These are phyloP conservation scores for Xylaria palmicola DNA, from an alignment of 495 filamentous ascomycete genomes.

Conservation along the genomic window DNA sequence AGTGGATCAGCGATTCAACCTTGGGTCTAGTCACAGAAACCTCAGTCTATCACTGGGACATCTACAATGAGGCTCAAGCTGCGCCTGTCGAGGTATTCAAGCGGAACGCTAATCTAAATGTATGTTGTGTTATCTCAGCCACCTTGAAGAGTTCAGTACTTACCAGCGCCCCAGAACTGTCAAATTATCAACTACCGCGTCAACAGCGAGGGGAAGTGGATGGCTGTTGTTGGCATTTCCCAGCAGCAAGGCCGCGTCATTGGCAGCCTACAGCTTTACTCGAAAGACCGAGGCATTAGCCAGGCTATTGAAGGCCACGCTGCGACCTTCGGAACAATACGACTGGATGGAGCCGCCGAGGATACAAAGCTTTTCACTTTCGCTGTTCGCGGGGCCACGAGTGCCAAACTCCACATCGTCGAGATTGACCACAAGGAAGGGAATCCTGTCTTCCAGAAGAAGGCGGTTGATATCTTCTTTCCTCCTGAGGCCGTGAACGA, in stretches of 20 bases:
- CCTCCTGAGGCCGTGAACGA: slow-evolving; percentile 91
- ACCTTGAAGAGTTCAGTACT: background rate
- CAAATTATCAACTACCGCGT: slow-evolving; percentile 99
- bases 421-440: slow-evolving; percentile 91
- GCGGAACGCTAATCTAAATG: slow-evolving; percentile 80
- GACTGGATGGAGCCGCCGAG: slow-evolving; percentile 80
- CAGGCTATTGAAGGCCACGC: slow-evolving; percentile 98
- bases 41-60: slow-evolving; percentile 95
- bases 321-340: slow-evolving; percentile 86
- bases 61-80: slow-evolving; percentile 74
- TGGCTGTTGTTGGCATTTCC: slow-evolving; percentile 94
- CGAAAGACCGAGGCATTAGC: slow-evolving; percentile 90
- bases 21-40: slow-evolving; percentile 87
- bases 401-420: slow-evolving; percentile 96
- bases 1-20: slow-evolving; percentile 89
- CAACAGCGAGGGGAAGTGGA: slow-evolving; percentile 95
- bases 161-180: slow-evolving; percentile 58
- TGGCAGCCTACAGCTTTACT: slow-evolving; percentile 95
- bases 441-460: slow-evolving; percentile 88
- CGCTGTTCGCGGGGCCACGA: slow-evolving; percentile 79
- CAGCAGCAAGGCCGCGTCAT: slow-evolving; percentile 90
- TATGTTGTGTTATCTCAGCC: slow-evolving; percentile 43
- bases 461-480: slow-evolving; percentile 96
- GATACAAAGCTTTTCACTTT: slow-evolving; percentile 98
- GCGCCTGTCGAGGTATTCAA: slow-evolving; percentile 89